Evolutionary conservation across 768 basidiomycete species (phyloP).

Genomic region (Lentinula sp.): DNA sequence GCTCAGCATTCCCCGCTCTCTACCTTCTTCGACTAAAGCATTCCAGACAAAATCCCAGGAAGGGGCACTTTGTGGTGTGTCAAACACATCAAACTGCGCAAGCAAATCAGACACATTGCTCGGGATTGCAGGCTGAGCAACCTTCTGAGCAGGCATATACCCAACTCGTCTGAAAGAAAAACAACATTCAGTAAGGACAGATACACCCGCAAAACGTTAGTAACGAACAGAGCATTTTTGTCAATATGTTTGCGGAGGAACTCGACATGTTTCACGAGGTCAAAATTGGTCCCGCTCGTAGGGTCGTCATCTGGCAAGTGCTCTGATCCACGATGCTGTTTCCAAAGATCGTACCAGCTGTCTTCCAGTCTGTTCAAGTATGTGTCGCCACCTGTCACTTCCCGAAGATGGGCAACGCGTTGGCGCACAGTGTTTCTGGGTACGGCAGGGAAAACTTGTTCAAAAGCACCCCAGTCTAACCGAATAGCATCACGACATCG

Average conservation of each 20-base stretch:
- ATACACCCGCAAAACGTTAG: background rate
- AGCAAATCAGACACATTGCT: constrained; percentile 36
- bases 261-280: constrained; percentile 73
- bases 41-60: constrained; percentile 76
- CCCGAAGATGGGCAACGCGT: constrained; percentile 54
- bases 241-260: constrained; percentile 79
- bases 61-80: constrained; percentile 33
- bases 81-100: constrained; percentile 43
- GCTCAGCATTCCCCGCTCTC: constrained; percentile 62
- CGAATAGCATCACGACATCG: constrained; percentile 59
- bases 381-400: constrained; percentile 58
- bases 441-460: constrained; percentile 77
- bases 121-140: constrained; percentile 29
- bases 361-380: constrained; percentile 79
- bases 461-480: constrained; percentile 67
- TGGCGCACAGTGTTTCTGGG: constrained; percentile 67
- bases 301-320: constrained; percentile 69
- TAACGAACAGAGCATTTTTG: constrained; percentile 78
- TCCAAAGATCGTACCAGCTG: constrained; percentile 76
- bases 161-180: constrained; percentile 51
- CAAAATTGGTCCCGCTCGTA: constrained; percentile 63
- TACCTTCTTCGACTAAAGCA: constrained; percentile 61
- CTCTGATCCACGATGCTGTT: constrained; percentile 58
- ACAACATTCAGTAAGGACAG: constrained; percentile 10
- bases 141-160: constrained; percentile 40